These are phyloP conservation scores for Fragosphaeria purpurea DNA, from an alignment of 2,329 filamentous ascomycete genomes.

Conservation along the genomic window DNA sequence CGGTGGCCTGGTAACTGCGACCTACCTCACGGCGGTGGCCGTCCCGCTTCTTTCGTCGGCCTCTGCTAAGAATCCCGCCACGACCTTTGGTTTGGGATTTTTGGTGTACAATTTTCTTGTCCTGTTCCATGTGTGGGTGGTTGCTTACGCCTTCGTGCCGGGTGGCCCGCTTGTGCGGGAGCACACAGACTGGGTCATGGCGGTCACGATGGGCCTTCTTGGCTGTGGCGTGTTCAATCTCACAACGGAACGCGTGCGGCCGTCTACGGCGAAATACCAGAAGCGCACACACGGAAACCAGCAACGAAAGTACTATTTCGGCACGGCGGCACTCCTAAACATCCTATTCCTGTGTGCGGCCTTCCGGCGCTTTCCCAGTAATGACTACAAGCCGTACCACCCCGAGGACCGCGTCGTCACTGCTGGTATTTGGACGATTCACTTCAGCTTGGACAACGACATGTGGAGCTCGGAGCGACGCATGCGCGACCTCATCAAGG, in stretches of 20 bases:
- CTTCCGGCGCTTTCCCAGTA: constrained; percentile 83
- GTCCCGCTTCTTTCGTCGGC: constrained; percentile 68
- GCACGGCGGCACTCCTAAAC: constrained; percentile 63
- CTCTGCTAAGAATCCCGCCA: constrained; percentile 63
- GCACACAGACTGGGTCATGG: constrained; percentile 93
- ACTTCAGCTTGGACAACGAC: constrained; percentile 95
- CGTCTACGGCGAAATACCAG: constrained; percentile 27
- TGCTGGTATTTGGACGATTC: constrained; percentile 96
- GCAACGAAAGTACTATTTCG: constrained; percentile 42
- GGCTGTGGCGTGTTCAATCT: constrained; percentile 76
- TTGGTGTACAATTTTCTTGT: constrained; percentile 87
- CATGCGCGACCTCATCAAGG: constrained; percentile 82
- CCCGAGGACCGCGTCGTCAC: constrained; percentile 78
- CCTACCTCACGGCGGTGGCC: constrained; percentile 73
- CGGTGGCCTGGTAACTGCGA: constrained; percentile 63
- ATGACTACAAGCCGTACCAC: constrained; percentile 88
- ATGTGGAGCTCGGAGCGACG: constrained; percentile 97
- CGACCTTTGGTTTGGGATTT: constrained; percentile 81
- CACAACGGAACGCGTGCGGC: constrained; percentile 31
- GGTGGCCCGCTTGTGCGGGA: constrained; percentile 88
- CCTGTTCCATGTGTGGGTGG: constrained; percentile 97
- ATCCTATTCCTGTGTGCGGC: constrained; percentile 69
- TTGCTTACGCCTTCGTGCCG: constrained; percentile 95
- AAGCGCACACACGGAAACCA: constrained; percentile 24
- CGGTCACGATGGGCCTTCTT: constrained; percentile 70